These are phyloP conservation scores for Alnus glutinosa DNA, from an alignment of 306 rosid species.

Conservation along the genomic window DNA sequence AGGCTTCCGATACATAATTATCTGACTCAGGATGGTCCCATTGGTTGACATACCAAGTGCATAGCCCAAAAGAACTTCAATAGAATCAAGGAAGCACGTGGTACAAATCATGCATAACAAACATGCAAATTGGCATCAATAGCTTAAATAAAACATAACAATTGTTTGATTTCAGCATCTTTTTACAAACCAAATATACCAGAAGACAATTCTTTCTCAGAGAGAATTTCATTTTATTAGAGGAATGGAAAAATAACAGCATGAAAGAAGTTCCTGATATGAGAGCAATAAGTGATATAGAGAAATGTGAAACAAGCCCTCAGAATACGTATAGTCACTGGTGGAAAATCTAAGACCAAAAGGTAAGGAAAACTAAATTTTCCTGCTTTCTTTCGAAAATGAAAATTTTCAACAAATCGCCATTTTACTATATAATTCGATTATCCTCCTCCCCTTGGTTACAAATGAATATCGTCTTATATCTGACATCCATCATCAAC, in stretches of 20 bases:
- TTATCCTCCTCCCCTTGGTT: background rate
- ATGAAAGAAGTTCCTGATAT: constrained; percentile 10
- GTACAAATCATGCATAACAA: background rate
- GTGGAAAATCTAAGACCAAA: background rate
- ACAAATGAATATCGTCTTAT: background rate
- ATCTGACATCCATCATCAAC: background rate
- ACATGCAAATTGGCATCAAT: background rate
- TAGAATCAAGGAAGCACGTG: constrained; percentile 46
- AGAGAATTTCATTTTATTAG: background rate
- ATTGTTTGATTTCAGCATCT: background rate
- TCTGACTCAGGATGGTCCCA: constrained; percentile 75
- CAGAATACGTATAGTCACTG: background rate
- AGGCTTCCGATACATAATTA: constrained; percentile 65
- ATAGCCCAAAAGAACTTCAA: constrained; percentile 79
- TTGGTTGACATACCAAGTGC: constrained; percentile 74
- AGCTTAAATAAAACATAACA: background rate
- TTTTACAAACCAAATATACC: background rate
- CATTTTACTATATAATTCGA: no score
- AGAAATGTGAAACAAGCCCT: background rate
- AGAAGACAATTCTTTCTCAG: background rate
- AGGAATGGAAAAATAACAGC: constrained; percentile 1
- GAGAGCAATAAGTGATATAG: background rate
- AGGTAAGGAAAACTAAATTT: background rate
- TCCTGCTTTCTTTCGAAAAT: background rate
- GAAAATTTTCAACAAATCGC: no score